These are phyloP conservation scores for Litsea cubeba DNA, from an alignment of 164 flowering plant species.

Conservation along the genomic window DNA sequence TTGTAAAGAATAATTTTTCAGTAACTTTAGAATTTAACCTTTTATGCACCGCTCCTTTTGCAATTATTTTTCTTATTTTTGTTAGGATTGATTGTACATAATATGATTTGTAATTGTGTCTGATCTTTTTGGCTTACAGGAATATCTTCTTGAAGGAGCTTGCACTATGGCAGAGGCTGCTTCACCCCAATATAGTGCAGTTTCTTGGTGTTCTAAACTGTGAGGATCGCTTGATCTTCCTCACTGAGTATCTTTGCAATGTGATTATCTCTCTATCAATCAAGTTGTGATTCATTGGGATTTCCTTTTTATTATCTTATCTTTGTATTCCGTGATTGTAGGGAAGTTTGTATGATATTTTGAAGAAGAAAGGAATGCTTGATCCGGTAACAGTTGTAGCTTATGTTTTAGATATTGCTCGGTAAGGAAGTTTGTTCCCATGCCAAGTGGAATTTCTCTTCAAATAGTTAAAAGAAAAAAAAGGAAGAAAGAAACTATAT, in stretches of 20 bases:
- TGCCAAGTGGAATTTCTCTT: background rate
- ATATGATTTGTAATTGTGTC: background rate
- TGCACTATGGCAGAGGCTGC: conserved; percentile 52
- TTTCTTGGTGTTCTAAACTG: conserved; percentile 56
- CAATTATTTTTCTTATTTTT: background rate
- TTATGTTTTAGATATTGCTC: conserved; percentile 61
- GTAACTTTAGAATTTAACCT: background rate
- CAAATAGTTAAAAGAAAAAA: background rate
- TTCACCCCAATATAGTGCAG: conserved; percentile 67
- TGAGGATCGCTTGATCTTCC: conserved; percentile 45
- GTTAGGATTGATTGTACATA: background rate
- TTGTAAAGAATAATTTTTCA: background rate
- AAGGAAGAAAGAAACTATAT: too few relatives aligned
- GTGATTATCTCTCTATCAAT: conserved; percentile 22
- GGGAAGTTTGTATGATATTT: conserved; percentile 57
- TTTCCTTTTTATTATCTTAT: conserved; percentile 5
- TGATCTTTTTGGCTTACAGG: conserved; percentile 24
- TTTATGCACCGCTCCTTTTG: too few relatives aligned
- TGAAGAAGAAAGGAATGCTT: conserved; percentile 48
- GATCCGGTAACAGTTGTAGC: conserved; percentile 44
- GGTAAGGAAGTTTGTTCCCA: conserved; percentile 23
- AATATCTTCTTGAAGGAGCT: conserved; percentile 45
- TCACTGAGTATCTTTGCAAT: conserved; percentile 56
- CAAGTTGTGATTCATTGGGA: background rate
- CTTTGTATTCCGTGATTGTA: conserved; percentile 9